Evolutionary conservation across 257 asterid species (phyloP).

Genomic region (Solanum tarijense): DNA sequence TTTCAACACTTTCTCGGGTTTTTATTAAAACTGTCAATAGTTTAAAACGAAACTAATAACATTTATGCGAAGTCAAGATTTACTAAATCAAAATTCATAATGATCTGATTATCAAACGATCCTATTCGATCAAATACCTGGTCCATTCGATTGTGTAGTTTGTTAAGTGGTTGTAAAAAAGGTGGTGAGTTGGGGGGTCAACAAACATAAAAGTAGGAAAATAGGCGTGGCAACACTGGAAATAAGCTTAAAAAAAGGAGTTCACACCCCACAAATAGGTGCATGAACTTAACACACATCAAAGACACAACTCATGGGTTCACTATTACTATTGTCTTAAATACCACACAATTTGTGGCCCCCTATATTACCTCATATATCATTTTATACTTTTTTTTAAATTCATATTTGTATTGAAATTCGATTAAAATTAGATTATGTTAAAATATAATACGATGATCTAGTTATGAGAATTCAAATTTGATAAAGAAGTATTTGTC

Average conservation of each 20-base stretch:
- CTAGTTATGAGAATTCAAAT: no score
- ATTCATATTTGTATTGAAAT: fast-evolving
- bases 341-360: background rate
- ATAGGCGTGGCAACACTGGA: conserved; percentile 21
- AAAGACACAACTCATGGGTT: background rate
- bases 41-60: background rate
- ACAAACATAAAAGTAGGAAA: background rate
- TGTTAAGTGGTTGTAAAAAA: background rate
- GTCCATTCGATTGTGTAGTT: background rate
- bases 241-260: background rate
- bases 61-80: background rate
- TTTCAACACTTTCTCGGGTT: background rate
- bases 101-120: background rate
- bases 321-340: background rate
- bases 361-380: background rate
- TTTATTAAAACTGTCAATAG: no score
- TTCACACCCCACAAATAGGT: background rate
- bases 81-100: background rate
- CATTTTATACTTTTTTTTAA: background rate
- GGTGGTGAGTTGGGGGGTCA: background rate
- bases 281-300: background rate
- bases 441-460: no score
- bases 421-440: no score
- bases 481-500: no score
- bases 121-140: background rate